Conservation (phyloP, 345 rosid species). For the Aquilaria malaccensis region DNA sequence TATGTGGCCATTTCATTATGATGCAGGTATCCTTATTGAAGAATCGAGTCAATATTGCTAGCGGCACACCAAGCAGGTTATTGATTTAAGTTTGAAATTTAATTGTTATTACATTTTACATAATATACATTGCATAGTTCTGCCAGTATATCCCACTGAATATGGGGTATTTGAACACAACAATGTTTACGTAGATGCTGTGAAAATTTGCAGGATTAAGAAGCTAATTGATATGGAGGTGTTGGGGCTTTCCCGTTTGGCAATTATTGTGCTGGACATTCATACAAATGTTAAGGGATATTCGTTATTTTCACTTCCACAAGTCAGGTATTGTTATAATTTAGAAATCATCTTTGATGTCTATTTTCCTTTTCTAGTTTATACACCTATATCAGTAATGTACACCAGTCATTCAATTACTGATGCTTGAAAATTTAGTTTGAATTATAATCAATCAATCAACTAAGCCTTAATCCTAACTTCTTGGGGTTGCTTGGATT, state of each 20-base stretch:
- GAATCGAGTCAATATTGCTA: slow-evolving; percentile 69
- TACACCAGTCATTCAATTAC: too few species aligned
- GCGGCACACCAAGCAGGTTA: slow-evolving; percentile 94
- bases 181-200: too few species aligned
- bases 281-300: slow-evolving; percentile 68
- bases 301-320: slow-evolving; percentile 77
- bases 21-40: slow-evolving; percentile 60
- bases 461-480: too few species aligned
- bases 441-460: not conserved
- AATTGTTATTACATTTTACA: too few species aligned
- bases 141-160: too few species aligned
- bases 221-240: slow-evolving; percentile 76
- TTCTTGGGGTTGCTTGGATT: not conserved
- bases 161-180: too few species aligned
- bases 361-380: not conserved
- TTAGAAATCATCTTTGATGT: not conserved
- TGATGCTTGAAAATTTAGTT: too few species aligned
- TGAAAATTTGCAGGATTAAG: slow-evolving; percentile 40
- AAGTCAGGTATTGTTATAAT: slow-evolving; percentile 55
- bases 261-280: slow-evolving; percentile 55
- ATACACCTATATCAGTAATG: too few species aligned
- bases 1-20: not conserved
- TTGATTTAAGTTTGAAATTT: slow-evolving; percentile 1
- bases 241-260: slow-evolving; percentile 65
- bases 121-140: too few species aligned